A percentile compares a stretch with the other conserved stretches of the same genome.
Evolutionary conservation across 2,329 filamentous ascomycete species (phyloP).

Genomic region (Aspergillus sp.): DNA sequence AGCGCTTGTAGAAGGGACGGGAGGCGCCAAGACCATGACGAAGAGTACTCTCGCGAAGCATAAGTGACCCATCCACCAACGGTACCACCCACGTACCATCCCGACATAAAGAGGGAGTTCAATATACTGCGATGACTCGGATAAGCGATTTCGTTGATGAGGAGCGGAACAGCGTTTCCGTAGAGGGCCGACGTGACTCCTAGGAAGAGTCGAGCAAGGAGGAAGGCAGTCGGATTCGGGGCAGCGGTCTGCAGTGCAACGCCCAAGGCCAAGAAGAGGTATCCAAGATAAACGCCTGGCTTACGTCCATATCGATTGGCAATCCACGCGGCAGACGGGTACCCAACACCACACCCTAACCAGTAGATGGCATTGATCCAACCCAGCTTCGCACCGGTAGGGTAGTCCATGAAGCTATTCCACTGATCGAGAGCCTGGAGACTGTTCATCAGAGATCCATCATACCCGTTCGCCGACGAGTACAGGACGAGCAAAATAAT

Average conservation of each 20-base stretch:
- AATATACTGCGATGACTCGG: conserved; percentile 33
- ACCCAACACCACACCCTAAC: conserved; percentile 13
- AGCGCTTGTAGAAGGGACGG: too few relatives aligned
- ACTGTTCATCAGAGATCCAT: too few relatives aligned
- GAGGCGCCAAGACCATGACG: too few relatives aligned
- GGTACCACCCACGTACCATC: too few relatives aligned
- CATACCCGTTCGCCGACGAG: too few relatives aligned
- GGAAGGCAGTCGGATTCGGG: conserved; percentile 22
- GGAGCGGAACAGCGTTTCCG: conserved; percentile 26
- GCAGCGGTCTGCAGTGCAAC: conserved; percentile 24
- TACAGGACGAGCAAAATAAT: too few relatives aligned
- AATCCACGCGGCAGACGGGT: conserved; percentile 23
- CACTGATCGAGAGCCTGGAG: too few relatives aligned
- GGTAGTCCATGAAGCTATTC: too few relatives aligned
- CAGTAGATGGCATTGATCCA: conserved; percentile 27
- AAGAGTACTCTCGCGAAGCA: too few relatives aligned
- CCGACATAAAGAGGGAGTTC: conserved; percentile 29
- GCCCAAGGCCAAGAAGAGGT: conserved; percentile 27
- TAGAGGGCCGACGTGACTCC: conserved; percentile 31
- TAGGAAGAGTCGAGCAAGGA: conserved; percentile 33
- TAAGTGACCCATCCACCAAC: too few relatives aligned
- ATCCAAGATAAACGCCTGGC: conserved; percentile 25
- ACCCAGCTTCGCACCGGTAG: conserved; percentile 12
- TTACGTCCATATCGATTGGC: conserved; percentile 34
- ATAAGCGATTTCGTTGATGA: conserved; percentile 45